Percentiles rank a stretch among this genome's conserved stretches.
phyloP scores from a whole-genome alignment of 202 grass and related monocot species.

The Cymbopogon flexuosus region DNA sequence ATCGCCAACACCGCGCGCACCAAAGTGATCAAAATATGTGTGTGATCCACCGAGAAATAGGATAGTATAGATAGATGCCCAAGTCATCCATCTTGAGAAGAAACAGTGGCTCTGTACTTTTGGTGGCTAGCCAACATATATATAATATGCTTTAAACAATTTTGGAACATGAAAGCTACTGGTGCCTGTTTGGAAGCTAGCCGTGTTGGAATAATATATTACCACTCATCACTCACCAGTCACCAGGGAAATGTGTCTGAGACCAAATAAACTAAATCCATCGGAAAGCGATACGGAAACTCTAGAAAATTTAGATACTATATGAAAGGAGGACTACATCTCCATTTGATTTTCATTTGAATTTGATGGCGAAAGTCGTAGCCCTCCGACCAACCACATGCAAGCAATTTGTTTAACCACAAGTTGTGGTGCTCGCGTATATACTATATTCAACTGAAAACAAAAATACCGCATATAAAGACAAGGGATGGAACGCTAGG shows the following conservation, averaged over 20 bases:
- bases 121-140: neutral
- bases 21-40: neutral
- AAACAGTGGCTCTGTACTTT: neutral
- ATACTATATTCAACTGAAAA: no score
- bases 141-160: neutral
- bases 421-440: slow-evolving; percentile 15
- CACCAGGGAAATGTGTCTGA: neutral
- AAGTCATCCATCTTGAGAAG: neutral
- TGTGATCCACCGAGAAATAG: neutral
- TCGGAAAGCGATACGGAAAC: neutral
- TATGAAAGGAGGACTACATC: no score
- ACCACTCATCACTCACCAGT: neutral
- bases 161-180: slow-evolving; percentile 25
- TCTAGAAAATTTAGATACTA: no score
- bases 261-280: neutral
- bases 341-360: slow-evolving; percentile 17
- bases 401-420: slow-evolving; percentile 23
- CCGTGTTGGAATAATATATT: slow-evolving; percentile 19
- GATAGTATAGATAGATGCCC: neutral
- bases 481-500: no score
- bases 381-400: neutral
- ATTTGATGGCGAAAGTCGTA: neutral
- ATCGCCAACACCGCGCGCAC: neutral
- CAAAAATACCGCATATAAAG: no score
- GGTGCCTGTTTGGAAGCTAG: slow-evolving; percentile 11